phyloP scores from a whole-genome alignment of 331 rosid species.

The Malus hybrid region DNA sequence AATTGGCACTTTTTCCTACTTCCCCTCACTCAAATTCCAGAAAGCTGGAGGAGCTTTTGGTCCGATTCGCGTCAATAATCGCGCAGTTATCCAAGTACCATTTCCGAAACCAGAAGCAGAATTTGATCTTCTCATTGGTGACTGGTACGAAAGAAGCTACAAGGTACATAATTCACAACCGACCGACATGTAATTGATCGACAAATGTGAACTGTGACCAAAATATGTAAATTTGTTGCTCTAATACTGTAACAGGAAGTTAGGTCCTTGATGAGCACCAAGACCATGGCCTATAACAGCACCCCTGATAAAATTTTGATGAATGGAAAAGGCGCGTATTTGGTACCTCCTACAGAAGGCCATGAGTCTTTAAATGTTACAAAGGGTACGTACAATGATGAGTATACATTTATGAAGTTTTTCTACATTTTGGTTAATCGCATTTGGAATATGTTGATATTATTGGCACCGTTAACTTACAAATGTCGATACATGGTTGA shows the following conservation, averaged over 20 bases:
- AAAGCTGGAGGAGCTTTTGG: conserved; percentile 14
- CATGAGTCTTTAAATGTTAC: conserved; percentile 14
- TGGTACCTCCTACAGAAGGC: background rate
- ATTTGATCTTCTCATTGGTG: conserved; percentile 24
- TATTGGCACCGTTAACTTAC: background rate
- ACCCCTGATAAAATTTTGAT: conserved; percentile 20
- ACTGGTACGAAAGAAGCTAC: conserved; percentile 17
- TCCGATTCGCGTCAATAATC: conserved; percentile 2
- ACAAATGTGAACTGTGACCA: background rate
- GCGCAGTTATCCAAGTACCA: conserved; percentile 1
- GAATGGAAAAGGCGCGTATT: conserved; percentile 21
- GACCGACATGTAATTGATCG: background rate
- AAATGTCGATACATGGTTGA: background rate
- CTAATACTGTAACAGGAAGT: conserved; percentile 7
- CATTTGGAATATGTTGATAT: background rate
- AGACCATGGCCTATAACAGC: background rate
- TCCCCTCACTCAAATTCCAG: conserved; percentile 21
- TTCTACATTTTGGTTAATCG: background rate
- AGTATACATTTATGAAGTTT: background rate
- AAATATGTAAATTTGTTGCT: background rate
- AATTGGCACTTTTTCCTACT: conserved; percentile 24
- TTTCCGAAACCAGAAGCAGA: conserved; percentile 20
- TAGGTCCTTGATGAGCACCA: conserved; percentile 5
- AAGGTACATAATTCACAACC: conserved; percentile 1
- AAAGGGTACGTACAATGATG: background rate